Evolutionary conservation across 2,329 filamentous ascomycete species (phyloP).

Genomic region (Claviceps sp.): DNA sequence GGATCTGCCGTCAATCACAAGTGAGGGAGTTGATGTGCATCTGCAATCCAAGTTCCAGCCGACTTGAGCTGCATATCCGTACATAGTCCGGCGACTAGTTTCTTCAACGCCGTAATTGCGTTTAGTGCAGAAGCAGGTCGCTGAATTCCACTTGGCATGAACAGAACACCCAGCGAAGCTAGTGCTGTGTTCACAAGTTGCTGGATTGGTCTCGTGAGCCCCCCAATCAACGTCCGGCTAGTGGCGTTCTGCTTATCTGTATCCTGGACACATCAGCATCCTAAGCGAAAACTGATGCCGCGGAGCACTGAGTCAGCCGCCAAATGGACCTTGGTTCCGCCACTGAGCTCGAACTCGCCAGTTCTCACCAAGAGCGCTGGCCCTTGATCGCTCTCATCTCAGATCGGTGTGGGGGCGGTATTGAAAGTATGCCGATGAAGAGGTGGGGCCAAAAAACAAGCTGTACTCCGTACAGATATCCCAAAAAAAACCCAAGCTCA

Average conservation of each 20-base stretch:
- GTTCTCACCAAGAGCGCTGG: background rate
- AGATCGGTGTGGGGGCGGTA: background rate
- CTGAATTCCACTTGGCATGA: background rate
- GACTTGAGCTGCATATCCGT: background rate
- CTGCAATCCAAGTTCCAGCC: background rate
- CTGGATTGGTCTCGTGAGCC: background rate
- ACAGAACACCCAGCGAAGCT: background rate
- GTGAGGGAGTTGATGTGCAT: background rate
- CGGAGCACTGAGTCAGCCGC: background rate
- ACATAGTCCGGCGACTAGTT: background rate
- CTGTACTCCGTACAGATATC: background rate
- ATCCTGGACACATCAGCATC: background rate
- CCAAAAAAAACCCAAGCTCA: background rate
- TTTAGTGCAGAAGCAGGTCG: background rate
- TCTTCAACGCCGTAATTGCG: background rate
- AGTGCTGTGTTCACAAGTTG: background rate
- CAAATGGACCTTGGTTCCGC: background rate
- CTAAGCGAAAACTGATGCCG: background rate
- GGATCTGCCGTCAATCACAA: background rate
- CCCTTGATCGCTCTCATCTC: background rate
- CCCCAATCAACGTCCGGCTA: background rate
- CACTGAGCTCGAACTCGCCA: background rate
- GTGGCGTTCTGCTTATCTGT: background rate
- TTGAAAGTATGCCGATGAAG: slow-evolving; percentile 1
- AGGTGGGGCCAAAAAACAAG: background rate